These are phyloP conservation scores for Gaultheria prostrata DNA, from an alignment of 148 eudicot genomes.

Conservation along the genomic window DNA sequence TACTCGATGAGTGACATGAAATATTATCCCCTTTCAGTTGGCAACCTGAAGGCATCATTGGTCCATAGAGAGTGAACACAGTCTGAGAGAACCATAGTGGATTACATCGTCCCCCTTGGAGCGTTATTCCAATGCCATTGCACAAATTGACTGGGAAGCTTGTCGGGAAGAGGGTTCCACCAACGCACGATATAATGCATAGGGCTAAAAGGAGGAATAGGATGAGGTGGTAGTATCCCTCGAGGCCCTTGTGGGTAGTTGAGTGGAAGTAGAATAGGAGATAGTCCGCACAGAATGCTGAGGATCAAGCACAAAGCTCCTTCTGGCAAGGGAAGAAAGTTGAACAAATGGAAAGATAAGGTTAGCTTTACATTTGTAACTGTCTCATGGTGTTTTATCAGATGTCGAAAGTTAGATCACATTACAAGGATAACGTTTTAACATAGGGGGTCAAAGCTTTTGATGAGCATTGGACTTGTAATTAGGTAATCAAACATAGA, in stretches of 20 bases:
- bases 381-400: background rate
- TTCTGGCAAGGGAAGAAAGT: conserved; percentile 73
- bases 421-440: background rate
- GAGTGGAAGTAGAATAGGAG: conserved; percentile 88
- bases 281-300: conserved; percentile 86
- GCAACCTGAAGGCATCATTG: conserved; percentile 88
- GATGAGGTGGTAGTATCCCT: conserved; percentile 87
- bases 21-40: conserved; percentile 47
- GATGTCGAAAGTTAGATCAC: background rate
- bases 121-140: conserved; percentile 64
- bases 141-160: conserved; percentile 76
- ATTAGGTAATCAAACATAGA: background rate
- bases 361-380: background rate
- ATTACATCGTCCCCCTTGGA: conserved; percentile 46
- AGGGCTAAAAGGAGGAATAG: conserved; percentile 72
- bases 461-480: background rate
- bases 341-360: conserved; percentile 26
- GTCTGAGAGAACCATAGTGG: conserved; percentile 90
- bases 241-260: conserved; percentile 81
- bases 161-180: conserved; percentile 66
- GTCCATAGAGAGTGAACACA: conserved; percentile 84
- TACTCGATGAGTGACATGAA: conserved; percentile 42
- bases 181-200: conserved; percentile 53
- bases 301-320: conserved; percentile 72
- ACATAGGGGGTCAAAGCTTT: background rate